phyloP scores from a whole-genome alignment of 1,284 basidiomycete genomes.

The Ceratorhiza oryzae-sativae region DNA sequence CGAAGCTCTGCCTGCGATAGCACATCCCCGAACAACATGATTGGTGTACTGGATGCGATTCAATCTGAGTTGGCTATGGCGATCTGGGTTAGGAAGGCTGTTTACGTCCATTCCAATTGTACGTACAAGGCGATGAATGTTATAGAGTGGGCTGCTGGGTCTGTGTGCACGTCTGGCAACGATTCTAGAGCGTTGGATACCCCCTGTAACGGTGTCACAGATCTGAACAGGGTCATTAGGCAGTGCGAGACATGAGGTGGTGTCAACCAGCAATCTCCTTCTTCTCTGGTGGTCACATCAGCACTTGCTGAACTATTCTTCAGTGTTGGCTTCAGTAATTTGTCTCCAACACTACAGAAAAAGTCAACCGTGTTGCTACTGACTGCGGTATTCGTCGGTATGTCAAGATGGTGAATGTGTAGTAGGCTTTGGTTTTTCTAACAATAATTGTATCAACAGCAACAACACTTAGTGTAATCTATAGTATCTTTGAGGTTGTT shows the following conservation, averaged over 20 bases:
- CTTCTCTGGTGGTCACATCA: background rate
- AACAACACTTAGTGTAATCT: background rate
- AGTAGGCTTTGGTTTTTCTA: background rate
- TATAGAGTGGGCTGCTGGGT: conserved; percentile 3
- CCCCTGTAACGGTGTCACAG: background rate
- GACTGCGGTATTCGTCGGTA: conserved; percentile 15
- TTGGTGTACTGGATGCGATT: conserved; percentile 6
- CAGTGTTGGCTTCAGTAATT: conserved; percentile 19
- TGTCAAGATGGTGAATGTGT: background rate
- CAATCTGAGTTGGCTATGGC: background rate
- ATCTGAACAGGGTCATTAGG: background rate
- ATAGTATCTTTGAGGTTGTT: background rate
- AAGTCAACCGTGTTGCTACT: background rate
- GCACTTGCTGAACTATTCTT: background rate
- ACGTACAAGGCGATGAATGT: background rate
- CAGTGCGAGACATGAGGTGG: background rate
- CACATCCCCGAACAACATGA: conserved; percentile 2
- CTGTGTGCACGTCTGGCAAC: background rate
- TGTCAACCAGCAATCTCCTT: background rate
- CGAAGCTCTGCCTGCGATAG: background rate
- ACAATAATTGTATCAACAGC: conserved; percentile 3
- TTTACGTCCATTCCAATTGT: background rate
- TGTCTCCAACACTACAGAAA: conserved; percentile 14
- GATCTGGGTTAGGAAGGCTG: background rate
- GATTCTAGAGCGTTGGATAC: background rate